Evolutionary conservation across 495 filamentous ascomycete genomes (phyloP), one percentile per base, ranked within the genome.

Genomic region (Astrothelium macrocarpum): DNA sequence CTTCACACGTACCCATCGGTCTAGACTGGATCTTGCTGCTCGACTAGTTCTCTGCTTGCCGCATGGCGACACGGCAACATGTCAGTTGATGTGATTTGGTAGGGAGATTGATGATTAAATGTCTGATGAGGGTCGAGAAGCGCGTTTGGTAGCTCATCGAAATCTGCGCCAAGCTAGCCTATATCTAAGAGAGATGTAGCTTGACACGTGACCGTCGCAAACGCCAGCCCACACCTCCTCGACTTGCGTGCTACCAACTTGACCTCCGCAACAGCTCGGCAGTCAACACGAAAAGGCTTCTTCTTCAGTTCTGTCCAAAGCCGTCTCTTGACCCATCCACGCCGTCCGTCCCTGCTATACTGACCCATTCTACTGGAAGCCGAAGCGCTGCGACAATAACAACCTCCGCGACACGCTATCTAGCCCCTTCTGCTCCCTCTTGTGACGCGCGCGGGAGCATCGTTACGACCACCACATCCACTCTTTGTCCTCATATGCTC

Each of bases 191-290:
- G 5, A 29, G 20, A 20, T 56, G 25, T 56, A 12, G 12, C 45
- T 49, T 9, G 20, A 25, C 49, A 56, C 49, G 49, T 56, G 49
- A 56, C 25, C 25, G 25, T 56, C 49, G 49, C 49, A 56, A 56
- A 56, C 49, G 49, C 49, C 49, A 56, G 45, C 45, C 45, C 45
- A 49, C 45, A 49, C n/a, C 45, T 49, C 45, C 45, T 49, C 45
- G 45, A 18, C 45, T 18, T 49, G 20, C 45, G 45, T 56, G 29
- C 49, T 25, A 56, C 49, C 2, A 56, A 9, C 23, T 16, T 23
- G n/a, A 20, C 45, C 5, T 49, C 45, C 20, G 12, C 45, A 23
- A 49, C 20, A 49, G 20, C 20, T 49, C 45, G 45, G 20, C 45
- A 23, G 18, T 20, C 9, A 49, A 20, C n/a, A 49, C n/a, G 3